These are phyloP conservation scores for Lotus japonicus DNA, from an alignment of 306 rosid species.

Conservation along the genomic window DNA sequence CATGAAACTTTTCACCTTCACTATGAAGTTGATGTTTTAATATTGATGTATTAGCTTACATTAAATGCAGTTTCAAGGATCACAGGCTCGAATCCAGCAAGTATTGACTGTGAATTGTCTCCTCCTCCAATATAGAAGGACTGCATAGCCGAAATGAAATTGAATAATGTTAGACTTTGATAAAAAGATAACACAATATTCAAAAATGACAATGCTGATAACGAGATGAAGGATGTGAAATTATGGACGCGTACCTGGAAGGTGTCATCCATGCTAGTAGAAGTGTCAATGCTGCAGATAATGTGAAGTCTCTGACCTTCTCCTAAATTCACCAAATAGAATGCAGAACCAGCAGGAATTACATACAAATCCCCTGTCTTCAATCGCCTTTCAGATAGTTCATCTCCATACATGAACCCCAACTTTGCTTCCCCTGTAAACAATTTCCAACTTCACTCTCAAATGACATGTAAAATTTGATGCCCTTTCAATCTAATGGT, in stretches of 20 bases:
- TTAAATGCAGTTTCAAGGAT: conserved; percentile 61
- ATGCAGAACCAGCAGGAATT: conserved; percentile 74
- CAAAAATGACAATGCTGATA: background rate
- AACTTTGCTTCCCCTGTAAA: conserved; percentile 74
- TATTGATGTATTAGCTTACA: conserved; percentile 36
- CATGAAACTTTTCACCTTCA: background rate
- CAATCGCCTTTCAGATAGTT: conserved; percentile 57
- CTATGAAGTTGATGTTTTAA: background rate
- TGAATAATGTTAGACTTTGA: background rate
- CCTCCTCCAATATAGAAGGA: conserved; percentile 89
- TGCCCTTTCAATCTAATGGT: too few species aligned
- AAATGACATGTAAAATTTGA: background rate
- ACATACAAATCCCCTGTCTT: conserved; percentile 65
- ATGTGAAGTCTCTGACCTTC: conserved; percentile 66
- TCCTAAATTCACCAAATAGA: conserved; percentile 65
- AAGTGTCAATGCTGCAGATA: conserved; percentile 56
- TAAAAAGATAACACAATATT: background rate
- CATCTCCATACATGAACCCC: conserved; percentile 58
- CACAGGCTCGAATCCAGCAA: conserved; percentile 54
- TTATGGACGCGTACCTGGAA: conserved; percentile 44
- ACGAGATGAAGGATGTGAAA: background rate
- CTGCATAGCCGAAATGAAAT: conserved; percentile 26
- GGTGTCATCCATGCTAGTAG: conserved; percentile 49
- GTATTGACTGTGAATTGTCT: conserved; percentile 40
- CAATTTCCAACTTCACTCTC: background rate